Base-by-base conservation (phyloP, 164 flowering plant species). In the Annona squamosa region DNA sequence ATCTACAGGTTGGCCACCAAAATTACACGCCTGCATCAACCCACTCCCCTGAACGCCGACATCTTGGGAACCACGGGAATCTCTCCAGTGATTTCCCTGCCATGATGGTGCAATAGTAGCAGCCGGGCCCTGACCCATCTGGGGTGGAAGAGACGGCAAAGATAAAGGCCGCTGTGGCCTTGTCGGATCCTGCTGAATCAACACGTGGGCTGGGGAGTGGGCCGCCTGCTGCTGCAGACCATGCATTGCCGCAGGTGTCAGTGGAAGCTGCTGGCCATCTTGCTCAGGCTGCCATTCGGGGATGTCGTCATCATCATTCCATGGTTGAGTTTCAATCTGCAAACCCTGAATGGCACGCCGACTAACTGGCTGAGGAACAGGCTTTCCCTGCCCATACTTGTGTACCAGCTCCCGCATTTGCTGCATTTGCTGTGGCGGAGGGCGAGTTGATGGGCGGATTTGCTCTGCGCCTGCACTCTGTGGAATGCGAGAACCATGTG, bases 251-350 rank as follows among this genome's bases (percentile, higher is more conserved):
- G 73, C 76, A 4, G 63, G 70, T 0, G 76, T 76, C 1, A 69
- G 71, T 0, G 77, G 74, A 1, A 72, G 77, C 1, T 48, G 79
- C 41, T 78, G 73, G 10, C 74, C 68, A 1, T 72, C 76, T 12
- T 72, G 74, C 5, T 82, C 83, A 4, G 98, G 98, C 61, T 83
- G 87, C 99, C 99, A 96, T 75, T 96, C 98, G 0, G 99, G 99
- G 9, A 96, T 96, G 71, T 96, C 99, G 67, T 90, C 91, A 45
- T 86, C 90, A 48, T 92, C 99, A 52, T 87, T 82, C 95, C 94
- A 91, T 1, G 89, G 83, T 70, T 87, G 78, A 43, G 76, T 76
- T 43, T 80, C 80, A 65, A 80, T 41, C 62, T 85, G 75, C 68
- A 64, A 5, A 62, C 68, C 76, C 37, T 69, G 41, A 1, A 67